Conservation (phyloP, 352 stramenopile species). For the Phytophthora cactorum region DNA sequence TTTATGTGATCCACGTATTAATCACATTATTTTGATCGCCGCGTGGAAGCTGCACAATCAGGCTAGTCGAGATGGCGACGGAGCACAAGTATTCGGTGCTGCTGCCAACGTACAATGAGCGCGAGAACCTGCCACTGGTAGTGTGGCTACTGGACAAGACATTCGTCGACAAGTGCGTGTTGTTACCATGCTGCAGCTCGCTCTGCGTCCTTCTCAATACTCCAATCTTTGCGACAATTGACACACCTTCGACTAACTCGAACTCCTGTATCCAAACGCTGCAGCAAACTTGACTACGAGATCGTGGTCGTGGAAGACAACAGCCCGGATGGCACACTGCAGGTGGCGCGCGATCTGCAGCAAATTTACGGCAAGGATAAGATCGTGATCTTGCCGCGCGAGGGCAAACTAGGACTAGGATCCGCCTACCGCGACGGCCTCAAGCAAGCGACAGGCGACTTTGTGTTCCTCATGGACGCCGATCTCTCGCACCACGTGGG, state of each 20-base stretch:
- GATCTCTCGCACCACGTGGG: slow-evolving; percentile 97
- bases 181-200: background rate
- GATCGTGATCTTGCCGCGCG: slow-evolving; percentile 94
- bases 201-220: slow-evolving; percentile 7
- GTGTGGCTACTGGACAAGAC: slow-evolving; percentile 96
- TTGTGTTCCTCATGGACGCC: slow-evolving; percentile 98
- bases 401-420: slow-evolving; percentile 96
- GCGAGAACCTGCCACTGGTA: slow-evolving; percentile 98
- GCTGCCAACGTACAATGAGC: slow-evolving; percentile 98
- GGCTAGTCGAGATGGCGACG: slow-evolving; percentile 19
- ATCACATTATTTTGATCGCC: slow-evolving; percentile 10
- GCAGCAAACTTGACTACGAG: slow-evolving; percentile 92
- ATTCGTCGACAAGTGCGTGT: slow-evolving; percentile 90
- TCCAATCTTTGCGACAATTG: slow-evolving; percentile 1
- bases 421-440: slow-evolving; percentile 97
- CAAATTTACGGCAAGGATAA: slow-evolving; percentile 91
- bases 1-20: slow-evolving; percentile 12
- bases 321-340: slow-evolving; percentile 95
- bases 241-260: background rate
- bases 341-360: slow-evolving; percentile 93
- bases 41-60: slow-evolving; percentile 20
- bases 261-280: background rate
- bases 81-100: slow-evolving; percentile 94
- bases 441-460: slow-evolving; percentile 91
- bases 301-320: slow-evolving; percentile 99